Base-by-base conservation (phyloP, 805 yeast species). In the Metschnikowia kunwiensis region DNA sequence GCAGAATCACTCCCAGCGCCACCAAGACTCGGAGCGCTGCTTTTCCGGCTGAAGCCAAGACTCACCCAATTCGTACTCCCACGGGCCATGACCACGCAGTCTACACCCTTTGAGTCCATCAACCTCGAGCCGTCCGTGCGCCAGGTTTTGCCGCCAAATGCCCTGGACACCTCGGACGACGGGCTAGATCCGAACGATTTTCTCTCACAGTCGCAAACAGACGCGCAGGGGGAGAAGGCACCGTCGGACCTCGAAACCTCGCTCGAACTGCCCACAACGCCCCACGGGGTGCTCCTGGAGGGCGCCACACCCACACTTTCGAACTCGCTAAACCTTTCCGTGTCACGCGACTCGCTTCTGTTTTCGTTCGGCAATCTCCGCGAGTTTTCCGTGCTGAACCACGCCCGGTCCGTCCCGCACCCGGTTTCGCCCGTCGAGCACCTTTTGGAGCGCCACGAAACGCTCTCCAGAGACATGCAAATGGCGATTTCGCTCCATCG, bases 141-240 rank as follows among this genome's bases (percentile, higher is more conserved):
- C 13, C 17, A 30, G 3, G 10, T 27, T 3, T 9, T 11, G 8
- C 30, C 15, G 3, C 30, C 27, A 9, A 31, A 13, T 8, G 18
- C 37, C 7, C 15, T 36, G 8, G 49, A 42, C 10, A 42, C 46
- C 12, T 44, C 49, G 7, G 54, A 50, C 19, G 54, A 50, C 23
- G 50, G 50, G 1, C 49, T 48, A n/a, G 54, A 50, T 25, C 54
- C 52, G 7, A 23, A 35, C 13, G 54, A 50, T 12, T 50, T 48
- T 13, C 43, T 50, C 10, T 41, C 50, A n/a, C 47, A 39, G 12
- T 29, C 29, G 17, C 41, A 25, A 18, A 23, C 27, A 6, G 21
- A 20, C 5, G 12, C 9, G 5, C 21, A 18, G 6, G n/a, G 25
- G 15, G 19, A 23, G 7, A 10, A 11, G 9, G 12, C 7, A 5